Evolutionary conservation across 495 filamentous ascomycete genomes (phyloP).

Genomic region (Entonaema liquescens): DNA sequence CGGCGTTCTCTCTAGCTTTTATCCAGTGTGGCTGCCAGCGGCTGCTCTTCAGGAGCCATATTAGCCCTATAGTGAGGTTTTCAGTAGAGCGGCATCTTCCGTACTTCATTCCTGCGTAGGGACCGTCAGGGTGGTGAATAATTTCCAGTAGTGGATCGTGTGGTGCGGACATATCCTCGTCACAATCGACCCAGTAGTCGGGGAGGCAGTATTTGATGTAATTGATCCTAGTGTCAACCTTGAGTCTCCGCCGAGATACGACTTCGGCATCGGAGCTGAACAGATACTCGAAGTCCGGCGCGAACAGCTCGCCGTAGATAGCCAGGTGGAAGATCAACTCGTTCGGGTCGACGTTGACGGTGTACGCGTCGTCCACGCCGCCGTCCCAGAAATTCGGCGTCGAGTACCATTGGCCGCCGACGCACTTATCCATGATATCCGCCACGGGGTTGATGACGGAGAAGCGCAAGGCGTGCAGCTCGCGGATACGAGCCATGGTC

Average conservation of each 20-base stretch:
- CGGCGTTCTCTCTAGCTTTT: background rate
- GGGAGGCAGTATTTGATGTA: background rate
- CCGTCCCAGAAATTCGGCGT: background rate
- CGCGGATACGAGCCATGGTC: slow-evolving; percentile 49
- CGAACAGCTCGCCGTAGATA: background rate
- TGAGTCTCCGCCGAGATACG: background rate
- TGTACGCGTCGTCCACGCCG: background rate
- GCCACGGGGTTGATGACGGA: slow-evolving; percentile 47
- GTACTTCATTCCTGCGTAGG: background rate
- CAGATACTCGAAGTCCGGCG: background rate
- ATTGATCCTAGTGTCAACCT: background rate
- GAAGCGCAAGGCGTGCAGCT: slow-evolving; percentile 46
- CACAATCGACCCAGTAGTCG: background rate
- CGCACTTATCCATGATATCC: slow-evolving; percentile 48
- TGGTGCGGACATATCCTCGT: too few species aligned
- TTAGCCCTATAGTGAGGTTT: background rate
- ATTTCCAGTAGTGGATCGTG: background rate
- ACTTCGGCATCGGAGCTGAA: background rate
- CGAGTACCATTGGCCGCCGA: background rate
- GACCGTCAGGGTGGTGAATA: background rate
- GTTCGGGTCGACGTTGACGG: background rate
- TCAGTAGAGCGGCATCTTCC: background rate
- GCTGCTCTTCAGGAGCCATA: background rate
- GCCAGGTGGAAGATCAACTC: background rate
- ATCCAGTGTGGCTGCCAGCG: background rate